Base-by-base conservation (phyloP, 176 grass and related monocot genomes). In the Carex parvula region DNA sequence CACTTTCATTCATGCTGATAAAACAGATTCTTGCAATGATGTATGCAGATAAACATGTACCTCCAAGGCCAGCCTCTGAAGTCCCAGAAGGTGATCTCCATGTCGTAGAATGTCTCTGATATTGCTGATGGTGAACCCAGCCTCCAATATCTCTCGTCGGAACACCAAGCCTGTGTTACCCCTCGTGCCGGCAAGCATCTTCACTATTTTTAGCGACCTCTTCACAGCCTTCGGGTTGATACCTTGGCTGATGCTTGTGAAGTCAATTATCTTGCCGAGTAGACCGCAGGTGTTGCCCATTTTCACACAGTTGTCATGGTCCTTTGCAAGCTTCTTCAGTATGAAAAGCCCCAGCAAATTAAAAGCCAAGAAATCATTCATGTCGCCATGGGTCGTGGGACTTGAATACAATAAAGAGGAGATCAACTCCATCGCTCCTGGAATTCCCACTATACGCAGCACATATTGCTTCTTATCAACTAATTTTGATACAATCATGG, bases 61-160 rank as follows among this genome's bases (percentile, higher is more conserved):
- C 79, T 98, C 90, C 2, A 89, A 87, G 11, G 71, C 86, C 10
- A 98, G 79, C 78, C 73, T 87, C 41, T 88, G 87, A 17, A 94
- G 87, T 24, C 44, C 60, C 1, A 67, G 20, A 79, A 89, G 70
- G 15, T 17, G 10, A 0, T 20, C 59, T 44, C 77, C 81, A 21
- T 87, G 30, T 53, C 39, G 87, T 53, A 97, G 81, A 24, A 97
- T 87, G 13, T 87, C 87, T n/a, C 90, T 84, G 72, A 97, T 88
- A 88, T 94, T 97, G 89, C 92, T 94, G 2, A 87, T 86, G 0
- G 85, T 90, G 61, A 97, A 92, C 63, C 90, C 86, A 69, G 89
- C 90, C 85, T 88, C 89, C 0, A 85, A 85, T 1, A 97, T 79
- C 55, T 92, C 94, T 0, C 58, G 72, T 29, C 89, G 77, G 11